A percentile compares a stretch with the other conserved stretches of the same genome.
phyloP scores from a whole-genome alignment of 2,329 filamentous ascomycete genomes.

The Diaporthe humulicola region DNA sequence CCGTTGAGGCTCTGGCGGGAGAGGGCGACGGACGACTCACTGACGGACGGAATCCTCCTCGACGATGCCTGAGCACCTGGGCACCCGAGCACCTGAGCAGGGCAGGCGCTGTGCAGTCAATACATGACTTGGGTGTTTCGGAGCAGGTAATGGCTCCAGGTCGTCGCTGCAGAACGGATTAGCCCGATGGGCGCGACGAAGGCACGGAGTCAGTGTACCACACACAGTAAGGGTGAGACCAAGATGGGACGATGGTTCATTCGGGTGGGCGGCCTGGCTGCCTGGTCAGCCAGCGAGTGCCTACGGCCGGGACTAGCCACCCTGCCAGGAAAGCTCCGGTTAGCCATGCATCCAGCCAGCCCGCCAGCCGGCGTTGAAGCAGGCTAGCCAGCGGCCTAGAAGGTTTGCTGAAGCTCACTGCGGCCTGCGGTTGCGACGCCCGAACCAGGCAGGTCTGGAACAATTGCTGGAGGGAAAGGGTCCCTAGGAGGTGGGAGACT shows the following conservation, averaged over 20 bases:
- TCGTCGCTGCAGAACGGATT: background rate
- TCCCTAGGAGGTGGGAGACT: background rate
- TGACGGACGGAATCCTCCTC: background rate
- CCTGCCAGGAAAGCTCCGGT: background rate
- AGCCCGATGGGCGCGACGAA: background rate
- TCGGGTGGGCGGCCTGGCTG: slow-evolving; percentile 11
- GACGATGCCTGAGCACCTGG: background rate
- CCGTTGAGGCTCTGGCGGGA: slow-evolving; percentile 9
- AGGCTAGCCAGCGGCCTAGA: slow-evolving; percentile 16
- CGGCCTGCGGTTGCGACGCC: slow-evolving; percentile 24
- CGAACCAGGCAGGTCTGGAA: slow-evolving; percentile 21
- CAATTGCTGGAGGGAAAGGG: background rate
- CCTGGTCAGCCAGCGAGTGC: background rate
- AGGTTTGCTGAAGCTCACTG: slow-evolving; percentile 15
- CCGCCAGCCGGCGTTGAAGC: slow-evolving; percentile 4
- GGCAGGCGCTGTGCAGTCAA: too few species aligned
- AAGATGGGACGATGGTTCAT: slow-evolving; percentile 25
- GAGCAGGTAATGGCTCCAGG: background rate
- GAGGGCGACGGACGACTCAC: background rate
- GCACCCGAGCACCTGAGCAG: too few species aligned
- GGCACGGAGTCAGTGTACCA: slow-evolving; percentile 6
- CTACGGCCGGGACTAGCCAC: slow-evolving; percentile 21
- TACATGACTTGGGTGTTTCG: slow-evolving; percentile 21
- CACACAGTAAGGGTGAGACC: slow-evolving; percentile 4
- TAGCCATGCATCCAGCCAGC: background rate